phyloP scores from a whole-genome alignment of 345 rosid genomes.

The Mallotus nudiflorus region DNA sequence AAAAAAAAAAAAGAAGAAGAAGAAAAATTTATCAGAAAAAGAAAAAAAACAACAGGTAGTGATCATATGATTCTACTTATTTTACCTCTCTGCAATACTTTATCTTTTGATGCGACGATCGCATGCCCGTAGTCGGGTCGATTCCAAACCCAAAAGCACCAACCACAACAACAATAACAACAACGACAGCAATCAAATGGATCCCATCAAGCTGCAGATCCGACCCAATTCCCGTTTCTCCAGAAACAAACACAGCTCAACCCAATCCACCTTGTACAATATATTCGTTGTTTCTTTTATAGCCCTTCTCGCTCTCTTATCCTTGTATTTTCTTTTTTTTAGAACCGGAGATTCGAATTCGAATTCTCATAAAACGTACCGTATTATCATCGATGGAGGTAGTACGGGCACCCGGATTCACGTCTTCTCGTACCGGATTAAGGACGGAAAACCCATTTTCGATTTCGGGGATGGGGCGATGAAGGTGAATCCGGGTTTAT shows the following conservation, averaged over 20 bases:
- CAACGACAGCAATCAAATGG: constrained; percentile 40
- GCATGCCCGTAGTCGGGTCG: constrained; percentile 57
- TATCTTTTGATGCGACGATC: constrained; percentile 74
- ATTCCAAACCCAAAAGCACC: constrained; percentile 18
- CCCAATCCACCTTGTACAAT: constrained; percentile 29
- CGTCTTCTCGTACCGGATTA: constrained; percentile 46
- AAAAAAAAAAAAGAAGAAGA: background rate
- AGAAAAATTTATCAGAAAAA: background rate
- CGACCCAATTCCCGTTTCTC: constrained; percentile 49
- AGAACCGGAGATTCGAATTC: background rate
- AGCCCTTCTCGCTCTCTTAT: constrained; percentile 22
- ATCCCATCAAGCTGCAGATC: constrained; percentile 46
- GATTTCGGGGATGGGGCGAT: constrained; percentile 49
- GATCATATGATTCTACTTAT: constrained; percentile 25
- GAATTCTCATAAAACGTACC: constrained; percentile 19
- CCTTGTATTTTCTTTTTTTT: constrained; percentile 34
- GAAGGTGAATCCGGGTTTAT: constrained; percentile 81
- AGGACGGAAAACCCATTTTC: constrained; percentile 39
- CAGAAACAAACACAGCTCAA: constrained; percentile 25
- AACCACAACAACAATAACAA: constrained; percentile 11
- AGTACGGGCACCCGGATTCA: constrained; percentile 85
- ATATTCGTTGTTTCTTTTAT: constrained; percentile 24
- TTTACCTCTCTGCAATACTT: constrained; percentile 2
- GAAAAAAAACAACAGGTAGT: background rate
- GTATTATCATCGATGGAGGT: constrained; percentile 75